Evolutionary conservation across 331 rosid genomes (phyloP), one percentile per base, ranked within the genome.

Genomic region (Phaseolus coccineus): DNA sequence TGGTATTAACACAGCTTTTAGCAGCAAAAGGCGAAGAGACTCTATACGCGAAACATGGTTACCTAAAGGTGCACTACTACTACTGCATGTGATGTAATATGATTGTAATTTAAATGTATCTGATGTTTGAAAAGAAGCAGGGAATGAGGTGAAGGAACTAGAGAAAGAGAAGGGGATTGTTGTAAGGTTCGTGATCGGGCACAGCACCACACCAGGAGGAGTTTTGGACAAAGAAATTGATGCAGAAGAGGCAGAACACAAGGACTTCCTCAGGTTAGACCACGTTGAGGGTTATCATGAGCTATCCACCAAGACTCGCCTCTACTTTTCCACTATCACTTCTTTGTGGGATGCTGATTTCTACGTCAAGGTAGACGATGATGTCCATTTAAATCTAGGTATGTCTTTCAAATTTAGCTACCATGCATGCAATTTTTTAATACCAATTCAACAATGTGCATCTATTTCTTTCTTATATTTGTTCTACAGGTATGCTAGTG

Each of bases 331-430:
- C 71, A 86, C 96, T 2, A 88, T 90, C 46, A 76, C 86, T 50
- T 80, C 98, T 24, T 50, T 89, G 22, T 95, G 98, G 98, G 94
- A 89, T 48, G 98, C 97, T 16, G 85, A 85, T 5, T 95, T 95
- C 80, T 95, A 89, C 72, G 96, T 95, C 69, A 95, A 95, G 82
- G 97, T 95, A 1, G 98, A 95, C 63, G 98, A 95, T 44, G 98
- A 95, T 46, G 66, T 95, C 53, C 98, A 95, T 76, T 79, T 95
- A 52, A 95, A 95, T 81, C 76, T 91, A 27, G 97, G 97, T 89
- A 42, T 42, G 47, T 42, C 13, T 42, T 42, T 8, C 1, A 42
- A 42, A 42, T 42, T 42, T 9, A 42, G 12, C 47, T 10, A 42
- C 2, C 47, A 42, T 2, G 12, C 42, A 37, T 8, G 6, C 42